phyloP scores from a whole-genome alignment of 345 rosid species.

The Dipteronia sinensis region DNA sequence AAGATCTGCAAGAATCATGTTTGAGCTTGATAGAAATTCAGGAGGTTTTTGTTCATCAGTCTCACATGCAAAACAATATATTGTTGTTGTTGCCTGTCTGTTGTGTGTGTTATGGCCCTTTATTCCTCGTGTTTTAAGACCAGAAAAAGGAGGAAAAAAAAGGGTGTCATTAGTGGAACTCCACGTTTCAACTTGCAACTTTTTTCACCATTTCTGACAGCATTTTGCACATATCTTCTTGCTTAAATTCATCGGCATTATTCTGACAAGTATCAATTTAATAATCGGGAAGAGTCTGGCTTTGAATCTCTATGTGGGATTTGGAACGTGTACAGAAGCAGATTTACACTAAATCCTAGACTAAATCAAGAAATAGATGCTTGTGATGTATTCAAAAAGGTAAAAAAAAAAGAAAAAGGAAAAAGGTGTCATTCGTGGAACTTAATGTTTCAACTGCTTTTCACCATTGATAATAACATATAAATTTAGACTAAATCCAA shows the following conservation, averaged over 20 bases:
- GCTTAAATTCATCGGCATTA: not conserved
- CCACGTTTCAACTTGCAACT: not conserved
- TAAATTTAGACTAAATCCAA: too few relatives aligned
- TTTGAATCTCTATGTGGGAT: too few relatives aligned
- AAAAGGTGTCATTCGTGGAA: too few relatives aligned
- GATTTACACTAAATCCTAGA: too few relatives aligned
- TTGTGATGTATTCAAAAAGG: too few relatives aligned
- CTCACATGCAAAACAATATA: not conserved
- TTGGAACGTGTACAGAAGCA: too few relatives aligned
- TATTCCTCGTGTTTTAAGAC: not conserved
- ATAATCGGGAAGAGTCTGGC: too few relatives aligned
- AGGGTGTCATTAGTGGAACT: not conserved
- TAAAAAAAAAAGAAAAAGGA: too few relatives aligned
- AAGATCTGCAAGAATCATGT: not conserved
- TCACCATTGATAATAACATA: too few relatives aligned
- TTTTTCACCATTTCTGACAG: not conserved
- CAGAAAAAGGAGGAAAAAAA: not conserved
- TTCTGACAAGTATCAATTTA: too few relatives aligned
- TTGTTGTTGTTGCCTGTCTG: not conserved
- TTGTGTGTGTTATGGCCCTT: not conserved
- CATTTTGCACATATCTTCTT: not conserved
- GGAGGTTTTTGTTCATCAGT: not conserved
- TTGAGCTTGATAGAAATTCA: not conserved
- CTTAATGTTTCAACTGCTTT: too few relatives aligned
- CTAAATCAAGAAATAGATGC: too few relatives aligned